phyloP scores from a whole-genome alignment of 495 filamentous ascomycete genomes.

The Annulohypoxylon moriforme region DNA sequence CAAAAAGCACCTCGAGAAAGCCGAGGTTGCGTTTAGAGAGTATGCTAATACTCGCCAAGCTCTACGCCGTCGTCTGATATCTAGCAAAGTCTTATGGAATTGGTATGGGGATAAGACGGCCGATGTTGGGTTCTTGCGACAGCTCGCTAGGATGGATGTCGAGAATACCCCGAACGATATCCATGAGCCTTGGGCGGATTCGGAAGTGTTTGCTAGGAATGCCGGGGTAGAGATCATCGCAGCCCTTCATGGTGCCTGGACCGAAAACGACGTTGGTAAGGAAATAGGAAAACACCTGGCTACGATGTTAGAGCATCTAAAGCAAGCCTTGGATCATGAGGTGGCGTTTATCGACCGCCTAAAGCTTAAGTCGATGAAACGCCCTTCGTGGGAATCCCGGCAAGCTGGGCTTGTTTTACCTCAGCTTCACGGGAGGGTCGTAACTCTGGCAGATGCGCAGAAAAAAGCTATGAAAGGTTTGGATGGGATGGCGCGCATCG shows the following conservation, averaged over 20 bases:
- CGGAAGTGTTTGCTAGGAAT: not conserved
- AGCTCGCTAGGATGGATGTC: not conserved
- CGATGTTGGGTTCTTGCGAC: not conserved
- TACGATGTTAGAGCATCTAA: not conserved
- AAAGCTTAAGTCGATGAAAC: not conserved
- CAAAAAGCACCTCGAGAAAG: not conserved
- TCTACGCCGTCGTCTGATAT: not conserved
- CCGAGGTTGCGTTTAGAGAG: slow-evolving; percentile 1
- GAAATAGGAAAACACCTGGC: not conserved
- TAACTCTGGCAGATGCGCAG: not conserved
- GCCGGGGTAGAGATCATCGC: not conserved
- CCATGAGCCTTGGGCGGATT: not conserved
- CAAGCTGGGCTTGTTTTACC: too few relatives aligned
- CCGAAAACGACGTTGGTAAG: not conserved
- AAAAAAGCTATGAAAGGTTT: not conserved
- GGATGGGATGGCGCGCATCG: not conserved
- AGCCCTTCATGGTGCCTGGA: too few relatives aligned
- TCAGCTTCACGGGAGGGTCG: not conserved
- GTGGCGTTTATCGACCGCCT: not conserved
- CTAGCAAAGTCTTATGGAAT: not conserved
- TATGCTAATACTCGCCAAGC: not conserved
- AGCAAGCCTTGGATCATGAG: not conserved
- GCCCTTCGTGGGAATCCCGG: not conserved
- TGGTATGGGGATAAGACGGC: not conserved
- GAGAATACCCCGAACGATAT: not conserved